These are phyloP conservation scores for Raffaelea ambrosiae DNA, from an alignment of 2,329 filamentous ascomycete genomes.

Conservation along the genomic window DNA sequence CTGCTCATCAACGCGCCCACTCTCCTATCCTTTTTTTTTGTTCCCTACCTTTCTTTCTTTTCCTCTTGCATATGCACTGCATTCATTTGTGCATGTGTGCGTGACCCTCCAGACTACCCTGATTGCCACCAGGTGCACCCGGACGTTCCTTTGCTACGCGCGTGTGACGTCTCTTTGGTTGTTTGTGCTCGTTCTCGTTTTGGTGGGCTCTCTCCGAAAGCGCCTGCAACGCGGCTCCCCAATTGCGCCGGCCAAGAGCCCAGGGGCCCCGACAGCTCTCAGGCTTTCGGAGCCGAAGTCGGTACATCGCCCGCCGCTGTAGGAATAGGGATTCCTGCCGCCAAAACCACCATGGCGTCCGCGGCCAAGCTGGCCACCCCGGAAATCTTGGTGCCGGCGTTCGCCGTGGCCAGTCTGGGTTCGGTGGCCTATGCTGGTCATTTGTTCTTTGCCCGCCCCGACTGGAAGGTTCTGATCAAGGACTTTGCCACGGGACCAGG, in stretches of 20 bases:
- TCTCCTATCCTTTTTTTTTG: too few species aligned
- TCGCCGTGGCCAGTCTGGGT: slow-evolving; percentile 32
- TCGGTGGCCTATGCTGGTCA: slow-evolving; percentile 35
- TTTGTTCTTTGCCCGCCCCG: slow-evolving; percentile 28
- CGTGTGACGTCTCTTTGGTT: slow-evolving; percentile 33
- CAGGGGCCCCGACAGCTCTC: too few species aligned
- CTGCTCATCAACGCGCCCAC: too few species aligned
- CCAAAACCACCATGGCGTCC: slow-evolving; percentile 15
- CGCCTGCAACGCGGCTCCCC: too few species aligned
- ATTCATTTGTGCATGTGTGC: too few species aligned
- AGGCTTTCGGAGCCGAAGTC: too few species aligned
- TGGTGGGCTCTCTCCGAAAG: slow-evolving; percentile 9
- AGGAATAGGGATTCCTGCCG: too few species aligned
- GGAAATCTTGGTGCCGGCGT: slow-evolving; percentile 27
- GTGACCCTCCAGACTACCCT: too few species aligned
- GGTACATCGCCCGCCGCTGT: too few species aligned
- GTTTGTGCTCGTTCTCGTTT: slow-evolving; percentile 27
- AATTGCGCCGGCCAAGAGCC: too few species aligned
- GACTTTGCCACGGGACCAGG: slow-evolving; percentile 47
- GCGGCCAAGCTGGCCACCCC: slow-evolving; percentile 18
- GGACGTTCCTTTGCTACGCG: slow-evolving; percentile 30
- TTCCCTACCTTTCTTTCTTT: too few species aligned
- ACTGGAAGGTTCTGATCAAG: slow-evolving; percentile 29
- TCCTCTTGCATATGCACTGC: too few species aligned
- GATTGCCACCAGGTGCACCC: slow-evolving; percentile 33